Evolutionary conservation across 1,139 yeast species (phyloP), one percentile per base, ranked within the genome.

Genomic region (Saccharomyces pastorianus): DNA sequence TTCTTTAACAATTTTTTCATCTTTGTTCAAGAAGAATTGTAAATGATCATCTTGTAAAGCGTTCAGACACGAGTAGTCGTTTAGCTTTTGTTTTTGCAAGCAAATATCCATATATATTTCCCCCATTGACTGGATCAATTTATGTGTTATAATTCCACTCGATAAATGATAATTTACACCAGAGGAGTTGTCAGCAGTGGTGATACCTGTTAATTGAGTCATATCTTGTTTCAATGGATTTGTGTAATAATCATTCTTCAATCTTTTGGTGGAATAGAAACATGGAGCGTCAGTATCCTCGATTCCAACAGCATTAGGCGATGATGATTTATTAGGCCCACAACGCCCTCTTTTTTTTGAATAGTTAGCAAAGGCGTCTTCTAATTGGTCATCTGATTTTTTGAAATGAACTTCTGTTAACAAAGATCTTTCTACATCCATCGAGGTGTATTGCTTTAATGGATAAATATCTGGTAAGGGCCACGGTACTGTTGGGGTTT

Each of bases 391-490:
- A 49, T 67, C 68, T 38, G 57, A 56, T 46, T 76, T 81, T 14
- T 73, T 71, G 44, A 80, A 84, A 55, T 79, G 83, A 1, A 88
- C 95, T 65, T 89, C 96, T 0, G 93, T 85, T 51, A 88, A 72
- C 55, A 89, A 71, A 0, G 95, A 84, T 60, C 82, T 78, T 66
- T 88, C 96, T 23, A 89, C 96, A 67, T 88, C 96, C 58, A 76
- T 73, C 1, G 90, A 77, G 2, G 79, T 78, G 64, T 81, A 89
- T 50, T 74, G 75, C 1, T 84, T 83, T 5, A 89, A 82, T 1
- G 75, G 66, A 2, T 89, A 81, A 58, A 88, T 73, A 50, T 85
- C 88, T 0, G 96, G 95, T 50, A 91, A 73, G 1, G 95, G 95
- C 96, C 96, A 90, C 4, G 79, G 73, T 13, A 64, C 54, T 23